phyloP scores from a whole-genome alignment of 2,329 filamentous ascomycete genomes.

The Talaromyces sp. region DNA sequence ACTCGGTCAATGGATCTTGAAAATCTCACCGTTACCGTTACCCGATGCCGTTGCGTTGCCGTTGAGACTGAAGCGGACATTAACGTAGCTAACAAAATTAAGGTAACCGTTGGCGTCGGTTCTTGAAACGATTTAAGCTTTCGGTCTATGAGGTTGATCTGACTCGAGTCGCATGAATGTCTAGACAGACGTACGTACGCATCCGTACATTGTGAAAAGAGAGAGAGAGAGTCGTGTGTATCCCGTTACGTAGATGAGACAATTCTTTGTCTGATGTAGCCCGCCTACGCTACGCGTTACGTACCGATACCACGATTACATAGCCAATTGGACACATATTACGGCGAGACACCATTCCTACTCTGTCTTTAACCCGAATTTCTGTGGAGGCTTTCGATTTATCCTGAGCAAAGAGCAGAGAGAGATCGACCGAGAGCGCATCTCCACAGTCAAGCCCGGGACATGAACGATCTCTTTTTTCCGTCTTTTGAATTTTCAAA shows the following conservation, averaged over 20 bases:
- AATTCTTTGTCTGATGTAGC: background rate
- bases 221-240: background rate
- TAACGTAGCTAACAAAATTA: background rate
- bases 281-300: background rate
- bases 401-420: background rate
- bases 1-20: background rate
- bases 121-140: slow-evolving; percentile 1
- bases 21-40: background rate
- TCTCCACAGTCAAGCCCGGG: background rate
- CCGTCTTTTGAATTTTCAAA: background rate
- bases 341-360: background rate
- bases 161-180: background rate
- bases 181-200: background rate
- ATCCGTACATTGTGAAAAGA: background rate
- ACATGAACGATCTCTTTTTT: background rate
- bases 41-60: background rate
- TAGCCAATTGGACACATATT: background rate
- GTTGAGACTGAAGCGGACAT: background rate
- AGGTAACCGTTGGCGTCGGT: background rate
- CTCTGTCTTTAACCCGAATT: background rate
- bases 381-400: background rate
- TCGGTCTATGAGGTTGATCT: background rate
- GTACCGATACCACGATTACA: background rate
- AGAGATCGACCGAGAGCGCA: background rate
- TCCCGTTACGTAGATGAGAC: background rate